These are phyloP conservation scores for Chlorella sorokiniana DNA, from an alignment of 139 green algal species.

Conservation along the genomic window DNA sequence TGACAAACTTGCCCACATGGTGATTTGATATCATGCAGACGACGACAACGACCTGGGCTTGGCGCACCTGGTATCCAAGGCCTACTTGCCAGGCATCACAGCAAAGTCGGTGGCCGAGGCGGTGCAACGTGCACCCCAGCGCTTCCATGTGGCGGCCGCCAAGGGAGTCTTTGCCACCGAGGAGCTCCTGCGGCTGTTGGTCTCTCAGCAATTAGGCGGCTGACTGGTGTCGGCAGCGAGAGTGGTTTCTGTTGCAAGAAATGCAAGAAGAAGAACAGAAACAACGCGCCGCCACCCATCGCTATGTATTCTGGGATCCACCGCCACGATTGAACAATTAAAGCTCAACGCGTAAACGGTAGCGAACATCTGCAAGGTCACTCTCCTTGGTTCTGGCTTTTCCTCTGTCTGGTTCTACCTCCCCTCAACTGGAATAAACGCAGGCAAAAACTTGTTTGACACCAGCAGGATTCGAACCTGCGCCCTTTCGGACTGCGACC, in stretches of 20 bases:
- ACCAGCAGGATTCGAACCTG: conserved; percentile 3
- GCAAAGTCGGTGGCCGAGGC: conserved; percentile 1
- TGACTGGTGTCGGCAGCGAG: no score
- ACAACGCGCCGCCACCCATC: no score
- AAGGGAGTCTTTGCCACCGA: conserved; percentile 2
- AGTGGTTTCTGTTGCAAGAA: no score
- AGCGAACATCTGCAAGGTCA: no score
- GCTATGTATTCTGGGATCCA: no score
- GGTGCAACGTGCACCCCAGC: conserved; percentile 1
- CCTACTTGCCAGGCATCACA: conserved; percentile 26
- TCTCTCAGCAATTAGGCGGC: not conserved
- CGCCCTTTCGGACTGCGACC: not conserved
- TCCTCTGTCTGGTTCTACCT: not conserved
- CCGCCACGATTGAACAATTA: no score
- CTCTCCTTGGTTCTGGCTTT: no score
- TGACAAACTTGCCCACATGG: not conserved
- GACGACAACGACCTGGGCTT: conserved; percentile 33
- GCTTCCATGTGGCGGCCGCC: not conserved
- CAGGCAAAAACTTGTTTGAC: not conserved
- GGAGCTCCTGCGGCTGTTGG: conserved; percentile 19
- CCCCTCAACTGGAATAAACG: not conserved
- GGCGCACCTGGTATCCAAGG: conserved; percentile 9
- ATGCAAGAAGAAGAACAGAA: no score
- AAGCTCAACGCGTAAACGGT: no score
- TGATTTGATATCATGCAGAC: not conserved